A percentile compares a stretch with the other conserved stretches of the same genome.
phyloP scores from a whole-genome alignment of 441 rosid species.

The Populus hybrid region DNA sequence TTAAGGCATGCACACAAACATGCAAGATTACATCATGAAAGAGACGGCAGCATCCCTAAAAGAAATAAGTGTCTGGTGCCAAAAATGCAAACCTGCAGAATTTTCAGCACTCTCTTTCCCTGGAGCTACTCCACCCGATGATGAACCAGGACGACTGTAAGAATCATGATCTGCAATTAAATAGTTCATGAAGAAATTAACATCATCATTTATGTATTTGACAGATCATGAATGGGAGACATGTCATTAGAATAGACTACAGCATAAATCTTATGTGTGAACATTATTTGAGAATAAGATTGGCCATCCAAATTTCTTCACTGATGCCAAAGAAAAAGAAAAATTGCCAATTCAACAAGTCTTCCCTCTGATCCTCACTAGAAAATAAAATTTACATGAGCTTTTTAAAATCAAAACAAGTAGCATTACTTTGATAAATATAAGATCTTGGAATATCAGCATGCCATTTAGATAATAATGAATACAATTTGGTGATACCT shows the following conservation, averaged over 20 bases:
- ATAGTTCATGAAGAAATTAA: conserved; percentile 16
- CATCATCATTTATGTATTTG: background rate
- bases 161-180: conserved; percentile 53
- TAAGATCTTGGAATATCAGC: background rate
- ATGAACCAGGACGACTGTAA: conserved; percentile 53
- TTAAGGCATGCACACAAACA: background rate
- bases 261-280: background rate
- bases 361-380: background rate
- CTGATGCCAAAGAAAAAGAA: background rate
- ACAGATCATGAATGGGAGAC: background rate
- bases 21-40: background rate
- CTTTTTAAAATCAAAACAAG: background rate
- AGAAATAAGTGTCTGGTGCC: conserved; percentile 5
- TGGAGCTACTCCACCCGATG: conserved; percentile 45
- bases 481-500: background rate
- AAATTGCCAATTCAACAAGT: background rate
- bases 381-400: background rate
- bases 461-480: background rate
- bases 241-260: background rate
- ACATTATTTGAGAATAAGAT: background rate
- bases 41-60: background rate
- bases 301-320: background rate
- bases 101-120: conserved; percentile 42
- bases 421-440: background rate
- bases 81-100: conserved; percentile 44